phyloP scores from a whole-genome alignment of 352 stramenopile species.

The Pythium aquatile region DNA sequence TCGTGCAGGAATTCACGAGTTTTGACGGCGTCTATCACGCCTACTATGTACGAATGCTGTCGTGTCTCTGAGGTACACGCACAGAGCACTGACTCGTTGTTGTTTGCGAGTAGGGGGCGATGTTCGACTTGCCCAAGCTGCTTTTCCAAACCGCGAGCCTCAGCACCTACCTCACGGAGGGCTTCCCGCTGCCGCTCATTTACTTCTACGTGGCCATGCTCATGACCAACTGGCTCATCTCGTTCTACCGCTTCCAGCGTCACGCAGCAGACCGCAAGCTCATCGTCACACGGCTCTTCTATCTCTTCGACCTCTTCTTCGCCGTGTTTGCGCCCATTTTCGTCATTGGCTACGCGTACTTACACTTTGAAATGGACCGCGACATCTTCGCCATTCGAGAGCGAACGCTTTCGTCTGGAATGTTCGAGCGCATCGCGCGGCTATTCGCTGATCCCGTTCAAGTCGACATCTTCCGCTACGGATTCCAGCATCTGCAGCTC shows the following conservation, averaged over 20 bases:
- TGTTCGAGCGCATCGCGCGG: conserved; percentile 23
- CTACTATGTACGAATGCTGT: conserved; percentile 15
- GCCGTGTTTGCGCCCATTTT: conserved; percentile 32
- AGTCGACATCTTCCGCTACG: conserved; percentile 23
- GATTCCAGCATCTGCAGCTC: conserved; percentile 24
- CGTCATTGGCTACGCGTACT: conserved; percentile 26
- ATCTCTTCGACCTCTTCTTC: conserved; percentile 37
- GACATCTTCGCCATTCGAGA: conserved; percentile 15
- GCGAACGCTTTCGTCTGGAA: conserved; percentile 16
- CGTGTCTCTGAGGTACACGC: neutral
- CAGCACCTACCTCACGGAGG: conserved; percentile 21
- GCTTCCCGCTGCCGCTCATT: conserved; percentile 30
- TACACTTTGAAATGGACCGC: conserved; percentile 29
- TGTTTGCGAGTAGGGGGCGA: conserved; percentile 8
- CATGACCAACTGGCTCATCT: conserved; percentile 25
- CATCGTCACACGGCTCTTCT: conserved; percentile 22
- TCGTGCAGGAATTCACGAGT: conserved; percentile 8
- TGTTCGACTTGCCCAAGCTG: conserved; percentile 30
- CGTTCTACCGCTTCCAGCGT: conserved; percentile 32
- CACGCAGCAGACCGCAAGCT: conserved; percentile 13
- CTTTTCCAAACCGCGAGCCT: conserved; percentile 25
- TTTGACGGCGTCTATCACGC: conserved; percentile 14
- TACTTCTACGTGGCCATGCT: conserved; percentile 27
- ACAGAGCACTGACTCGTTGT: neutral
- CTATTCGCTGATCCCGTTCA: conserved; percentile 30